These are phyloP conservation scores for Cutaneotrichosporon mucoides DNA, from an alignment of 1,284 basidiomycete genomes.

Conservation along the genomic window DNA sequence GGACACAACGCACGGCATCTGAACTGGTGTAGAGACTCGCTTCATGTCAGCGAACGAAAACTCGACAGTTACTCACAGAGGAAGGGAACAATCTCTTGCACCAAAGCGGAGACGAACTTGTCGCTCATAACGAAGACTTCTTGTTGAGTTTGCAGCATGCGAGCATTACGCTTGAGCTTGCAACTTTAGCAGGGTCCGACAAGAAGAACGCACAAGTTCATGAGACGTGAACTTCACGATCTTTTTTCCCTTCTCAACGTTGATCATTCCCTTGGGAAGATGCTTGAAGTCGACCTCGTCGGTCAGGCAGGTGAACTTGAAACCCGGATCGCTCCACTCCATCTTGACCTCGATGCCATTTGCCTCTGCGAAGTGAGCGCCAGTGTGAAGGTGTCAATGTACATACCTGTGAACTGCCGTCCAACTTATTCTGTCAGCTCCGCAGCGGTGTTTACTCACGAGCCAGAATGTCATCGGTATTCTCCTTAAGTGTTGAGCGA, in stretches of 20 bases:
- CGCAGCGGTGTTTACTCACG: slow-evolving; percentile 1
- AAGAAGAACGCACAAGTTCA: slow-evolving; percentile 60
- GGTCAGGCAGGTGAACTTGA: slow-evolving; percentile 3
- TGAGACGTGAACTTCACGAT: slow-evolving; percentile 63
- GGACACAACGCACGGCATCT: slow-evolving; percentile 61
- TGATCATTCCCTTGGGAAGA: slow-evolving; percentile 8
- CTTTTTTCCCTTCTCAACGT: slow-evolving; percentile 12
- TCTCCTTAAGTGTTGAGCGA: slow-evolving; percentile 85
- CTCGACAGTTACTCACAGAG: slow-evolving; percentile 49
- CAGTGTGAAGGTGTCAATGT: no score
- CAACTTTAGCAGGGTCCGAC: not conserved
- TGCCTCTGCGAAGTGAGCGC: not conserved
- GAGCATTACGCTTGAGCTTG: slow-evolving; percentile 33
- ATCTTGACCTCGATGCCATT: slow-evolving; percentile 1
- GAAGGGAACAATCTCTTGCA: slow-evolving; percentile 60
- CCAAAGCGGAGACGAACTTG: slow-evolving; percentile 69
- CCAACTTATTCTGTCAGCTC: not conserved
- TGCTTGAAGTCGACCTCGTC: slow-evolving; percentile 2
- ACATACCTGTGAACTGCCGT: no score
- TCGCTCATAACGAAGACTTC: slow-evolving; percentile 69
- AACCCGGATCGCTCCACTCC: slow-evolving; percentile 16
- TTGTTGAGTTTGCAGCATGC: slow-evolving; percentile 33
- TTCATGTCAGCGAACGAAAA: slow-evolving; percentile 10
- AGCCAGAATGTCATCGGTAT: slow-evolving; percentile 67
- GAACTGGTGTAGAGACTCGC: slow-evolving; percentile 76